Evolutionary conservation across 1,284 basidiomycete species (phyloP).

Genomic region (Puccinia hordei): DNA sequence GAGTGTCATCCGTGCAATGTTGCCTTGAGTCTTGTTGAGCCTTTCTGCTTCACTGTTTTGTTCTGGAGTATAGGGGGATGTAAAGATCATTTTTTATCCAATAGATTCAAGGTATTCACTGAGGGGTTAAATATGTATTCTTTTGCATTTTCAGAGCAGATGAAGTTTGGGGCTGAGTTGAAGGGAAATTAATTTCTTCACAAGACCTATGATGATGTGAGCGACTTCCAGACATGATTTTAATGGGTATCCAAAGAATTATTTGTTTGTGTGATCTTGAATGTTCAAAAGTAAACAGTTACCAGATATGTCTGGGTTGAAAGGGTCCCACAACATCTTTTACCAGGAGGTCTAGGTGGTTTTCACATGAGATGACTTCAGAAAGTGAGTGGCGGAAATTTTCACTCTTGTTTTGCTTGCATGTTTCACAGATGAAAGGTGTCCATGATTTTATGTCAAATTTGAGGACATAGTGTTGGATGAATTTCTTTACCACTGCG

Average conservation of each 20-base stretch:
- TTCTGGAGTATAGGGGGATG: constrained; percentile 21
- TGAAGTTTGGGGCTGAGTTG: background rate
- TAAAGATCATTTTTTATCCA: background rate
- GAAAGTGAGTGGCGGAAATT: background rate
- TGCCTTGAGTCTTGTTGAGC: constrained; percentile 12
- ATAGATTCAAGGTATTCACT: background rate
- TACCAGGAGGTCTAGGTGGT: background rate
- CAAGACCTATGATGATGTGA: background rate
- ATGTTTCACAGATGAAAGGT: constrained; percentile 1
- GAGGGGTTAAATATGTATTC: background rate
- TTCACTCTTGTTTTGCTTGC: background rate
- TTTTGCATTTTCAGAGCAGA: constrained; percentile 1
- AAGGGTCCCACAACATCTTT: constrained; percentile 8
- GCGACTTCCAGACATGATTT: background rate
- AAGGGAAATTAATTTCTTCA: background rate
- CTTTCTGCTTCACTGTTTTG: constrained; percentile 21
- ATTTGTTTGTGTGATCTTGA: background rate
- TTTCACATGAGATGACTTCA: background rate
- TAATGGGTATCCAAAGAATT: background rate
- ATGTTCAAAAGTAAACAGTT: background rate
- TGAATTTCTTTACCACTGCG: constrained; percentile 15
- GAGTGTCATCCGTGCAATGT: background rate
- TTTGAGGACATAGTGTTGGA: background rate
- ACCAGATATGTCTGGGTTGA: background rate
- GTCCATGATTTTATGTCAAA: background rate